Evolutionary conservation across 192 early-diverging fungal species (phyloP), one percentile per base, ranked within the genome.

Genomic region (Backusella liffmaniae): DNA sequence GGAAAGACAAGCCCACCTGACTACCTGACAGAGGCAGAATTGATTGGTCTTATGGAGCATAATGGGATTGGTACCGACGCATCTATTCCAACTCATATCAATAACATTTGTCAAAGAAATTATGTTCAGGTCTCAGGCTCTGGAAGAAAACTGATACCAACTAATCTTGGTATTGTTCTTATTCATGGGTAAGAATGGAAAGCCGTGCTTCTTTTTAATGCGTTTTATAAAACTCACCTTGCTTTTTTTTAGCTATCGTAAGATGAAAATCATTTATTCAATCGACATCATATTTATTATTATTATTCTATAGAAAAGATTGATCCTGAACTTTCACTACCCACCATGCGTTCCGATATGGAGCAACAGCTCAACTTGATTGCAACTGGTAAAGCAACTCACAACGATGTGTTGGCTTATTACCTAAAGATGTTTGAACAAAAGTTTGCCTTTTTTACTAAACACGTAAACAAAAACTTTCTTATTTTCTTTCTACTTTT

Each of bases 41-140:
- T 84, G 7, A 85, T 85, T 73, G 77, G 73, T 23, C 35, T 83
- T 15, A 77, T 81, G 79, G 86, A 87, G 73, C 85, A 83, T 59
- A 80, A 82, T 42, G 86, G 86, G 15, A 87, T 87, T 49, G 86
- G 86, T 18, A 87, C 86, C 10, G 86, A 87, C 66, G 86, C 86
- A 13, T 89, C 87, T 0, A 87, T 87, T 68, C 81, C 87, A 2
- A 78, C 77, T 23, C 86, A 87, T 77, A 87, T 87, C 75, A 83
- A 82, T 66, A 87, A 89, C 26, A 87, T 87, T 21, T 84, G 83
- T 66, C 81, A 84, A 30, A 62, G 86, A 72, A 88, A 86, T 32
- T 87, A 87, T 76, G 86, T 87, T 1, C 75, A 80, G 37, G 86
- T 87, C 0, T 13, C 69, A 9, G 84, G 88, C 35, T 62, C 74